These are phyloP conservation scores for Rhodomyrtus psidioides DNA, from an alignment of 441 rosid species.

Conservation along the genomic window DNA sequence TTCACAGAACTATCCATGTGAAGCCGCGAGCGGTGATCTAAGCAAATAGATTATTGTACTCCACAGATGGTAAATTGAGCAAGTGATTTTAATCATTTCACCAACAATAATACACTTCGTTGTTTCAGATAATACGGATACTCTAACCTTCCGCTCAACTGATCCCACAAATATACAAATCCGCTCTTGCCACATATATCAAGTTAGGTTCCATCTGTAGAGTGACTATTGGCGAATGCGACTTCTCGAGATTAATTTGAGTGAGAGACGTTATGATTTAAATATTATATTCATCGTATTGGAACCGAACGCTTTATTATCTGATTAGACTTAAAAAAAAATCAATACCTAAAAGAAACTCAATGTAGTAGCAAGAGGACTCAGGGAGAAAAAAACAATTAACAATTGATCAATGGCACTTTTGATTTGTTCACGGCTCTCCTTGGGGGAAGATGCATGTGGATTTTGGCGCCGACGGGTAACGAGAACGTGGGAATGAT, in stretches of 20 bases:
- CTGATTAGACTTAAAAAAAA: background rate
- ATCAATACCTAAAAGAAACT: conserved; percentile 1
- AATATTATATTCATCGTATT: background rate
- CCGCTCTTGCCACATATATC: background rate
- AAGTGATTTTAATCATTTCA: background rate
- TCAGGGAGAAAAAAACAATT: background rate
- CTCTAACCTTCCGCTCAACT: background rate
- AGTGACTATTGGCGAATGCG: background rate
- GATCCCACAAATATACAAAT: background rate
- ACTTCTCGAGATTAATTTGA: background rate
- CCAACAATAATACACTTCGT: background rate
- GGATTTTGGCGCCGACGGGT: conserved; percentile 15
- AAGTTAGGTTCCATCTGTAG: background rate
- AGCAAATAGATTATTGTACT: background rate
- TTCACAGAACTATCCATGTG: background rate
- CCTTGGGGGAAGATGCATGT: conserved; percentile 32
- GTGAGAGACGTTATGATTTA: background rate
- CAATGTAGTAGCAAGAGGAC: background rate
- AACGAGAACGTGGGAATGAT: conserved; percentile 47
- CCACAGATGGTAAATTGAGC: background rate
- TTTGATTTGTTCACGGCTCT: conserved; percentile 35
- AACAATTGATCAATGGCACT: conserved; percentile 12
- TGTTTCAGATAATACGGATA: background rate
- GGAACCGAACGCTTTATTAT: background rate
- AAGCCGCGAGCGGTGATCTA: background rate